phyloP scores from a whole-genome alignment of 352 stramenopile genomes.

The Pythium aristosporum region DNA sequence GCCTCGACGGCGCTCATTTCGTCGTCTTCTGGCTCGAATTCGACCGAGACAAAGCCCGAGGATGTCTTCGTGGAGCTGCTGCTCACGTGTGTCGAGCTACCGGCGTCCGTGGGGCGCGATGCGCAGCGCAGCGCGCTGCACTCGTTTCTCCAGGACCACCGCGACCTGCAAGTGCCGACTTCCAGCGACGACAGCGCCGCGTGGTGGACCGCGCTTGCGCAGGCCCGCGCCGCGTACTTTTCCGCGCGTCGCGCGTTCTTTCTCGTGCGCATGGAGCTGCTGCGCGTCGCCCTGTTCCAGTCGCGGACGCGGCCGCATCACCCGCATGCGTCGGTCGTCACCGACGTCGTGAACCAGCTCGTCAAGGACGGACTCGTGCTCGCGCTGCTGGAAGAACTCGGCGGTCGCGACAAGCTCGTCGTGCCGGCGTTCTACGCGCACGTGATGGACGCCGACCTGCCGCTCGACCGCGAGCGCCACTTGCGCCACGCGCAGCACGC shows the following conservation, averaged over 20 bases:
- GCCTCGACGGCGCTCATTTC: constrained; percentile 24
- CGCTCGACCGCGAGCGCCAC: constrained; percentile 10
- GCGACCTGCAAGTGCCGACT: background rate
- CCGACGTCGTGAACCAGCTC: constrained; percentile 46
- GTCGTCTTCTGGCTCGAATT: background rate
- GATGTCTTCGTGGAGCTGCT: constrained; percentile 25
- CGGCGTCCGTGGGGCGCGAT: constrained; percentile 11
- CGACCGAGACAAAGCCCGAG: background rate
- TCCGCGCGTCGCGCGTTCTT: constrained; percentile 45
- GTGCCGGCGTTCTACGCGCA: constrained; percentile 41
- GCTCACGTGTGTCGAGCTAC: constrained; percentile 24
- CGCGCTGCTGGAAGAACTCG: constrained; percentile 56
- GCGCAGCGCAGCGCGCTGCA: constrained; percentile 20
- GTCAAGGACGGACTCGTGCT: constrained; percentile 57
- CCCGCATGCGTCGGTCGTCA: constrained; percentile 31
- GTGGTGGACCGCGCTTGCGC: constrained; percentile 29
- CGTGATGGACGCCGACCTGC: constrained; percentile 15
- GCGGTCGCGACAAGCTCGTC: constrained; percentile 35
- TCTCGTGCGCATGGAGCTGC: constrained; percentile 51
- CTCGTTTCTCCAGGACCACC: constrained; percentile 7
- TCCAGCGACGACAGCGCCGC: constrained; percentile 18
- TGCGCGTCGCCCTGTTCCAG: constrained; percentile 38
- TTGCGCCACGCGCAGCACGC: constrained; percentile 32
- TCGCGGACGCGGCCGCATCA: constrained; percentile 21
- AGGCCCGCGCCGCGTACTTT: constrained; percentile 40